These are phyloP conservation scores for Hsuehochloa calcarea DNA, from an alignment of 176 grass and related monocot species.

Conservation along the genomic window DNA sequence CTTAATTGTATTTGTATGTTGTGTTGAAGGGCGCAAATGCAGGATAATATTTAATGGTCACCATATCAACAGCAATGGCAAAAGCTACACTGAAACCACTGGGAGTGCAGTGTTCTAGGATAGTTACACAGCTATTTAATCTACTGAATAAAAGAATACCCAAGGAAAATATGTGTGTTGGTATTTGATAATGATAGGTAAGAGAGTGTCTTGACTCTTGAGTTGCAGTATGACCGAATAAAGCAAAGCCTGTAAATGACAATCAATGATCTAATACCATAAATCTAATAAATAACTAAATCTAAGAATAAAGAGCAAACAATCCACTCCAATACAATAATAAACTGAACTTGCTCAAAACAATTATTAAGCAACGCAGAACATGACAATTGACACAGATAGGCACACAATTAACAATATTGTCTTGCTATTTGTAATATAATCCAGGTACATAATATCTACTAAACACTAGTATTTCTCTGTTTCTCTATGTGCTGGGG, in stretches of 20 bases:
- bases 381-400: not conserved
- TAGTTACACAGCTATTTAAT: not conserved
- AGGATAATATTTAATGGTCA: not conserved
- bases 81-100: not conserved
- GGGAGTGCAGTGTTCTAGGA: not conserved
- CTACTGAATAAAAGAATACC: not conserved
- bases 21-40: not conserved
- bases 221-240: not conserved
- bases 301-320: not conserved
- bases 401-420: not conserved
- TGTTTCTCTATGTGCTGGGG: not conserved
- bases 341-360: not conserved
- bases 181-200: not conserved
- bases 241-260: not conserved
- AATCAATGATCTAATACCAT: not conserved
- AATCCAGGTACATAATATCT: not conserved
- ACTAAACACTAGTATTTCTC: not conserved
- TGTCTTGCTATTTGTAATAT: not conserved
- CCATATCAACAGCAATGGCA: not conserved
- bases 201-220: not conserved
- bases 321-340: not conserved
- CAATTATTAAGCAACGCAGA: not conserved
- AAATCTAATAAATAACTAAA: conserved; percentile 14
- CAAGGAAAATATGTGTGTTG: not conserved
- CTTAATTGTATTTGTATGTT: not conserved